Evolutionary conservation across 768 basidiomycete species (phyloP), one percentile per base, ranked within the genome.

Genomic region (Tricholoma sp.): DNA sequence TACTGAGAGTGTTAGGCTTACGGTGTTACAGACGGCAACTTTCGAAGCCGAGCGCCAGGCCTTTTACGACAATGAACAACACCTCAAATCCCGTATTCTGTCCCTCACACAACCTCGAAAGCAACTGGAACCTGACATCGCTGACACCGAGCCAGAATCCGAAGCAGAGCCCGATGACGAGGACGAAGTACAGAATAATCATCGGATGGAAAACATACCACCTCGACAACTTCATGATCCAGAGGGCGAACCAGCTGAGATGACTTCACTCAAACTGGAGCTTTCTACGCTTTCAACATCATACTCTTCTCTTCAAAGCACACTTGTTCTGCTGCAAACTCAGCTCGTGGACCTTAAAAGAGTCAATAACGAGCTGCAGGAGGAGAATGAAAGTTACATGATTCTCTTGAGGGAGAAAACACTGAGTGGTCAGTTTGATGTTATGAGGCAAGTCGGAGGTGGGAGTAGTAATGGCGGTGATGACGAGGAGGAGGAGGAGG

Each of bases 341-440:
- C 94, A 98, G 66, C 78, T 97, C 10, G 77, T 86, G 32, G 95
- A 98, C 66, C 72, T 98, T 54, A 91, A 94, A 72, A 77, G 89
- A 55, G 88, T 94, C 59, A 97, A 97, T 69, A 82, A 86, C 61
- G 84, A 88, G 61, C 71, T 94, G 39, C 92, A 94, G 71, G 94
- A 98, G 71, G 95, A 98, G 64, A 99, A 98, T 70, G 94, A 97
- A 72, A 91, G 91, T 51, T 99, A 94, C 75, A 93, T 96, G 82
- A 91, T 95, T 60, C 80, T 99, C 37, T 74, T 98, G 22, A 79
- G 91, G 59, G 95, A 98, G 74, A 87, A 83, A 75, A 98, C 97
- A 0, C 71, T 98, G 45, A 94, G 80, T 61, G 96, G 96, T 4
- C 89, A 91, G 64, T 91, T 89, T 68, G 87, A 92, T 68, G 74